Evolutionary conservation across 2,329 filamentous ascomycete species (phyloP).

Genomic region (Hypoxylon sp.): DNA sequence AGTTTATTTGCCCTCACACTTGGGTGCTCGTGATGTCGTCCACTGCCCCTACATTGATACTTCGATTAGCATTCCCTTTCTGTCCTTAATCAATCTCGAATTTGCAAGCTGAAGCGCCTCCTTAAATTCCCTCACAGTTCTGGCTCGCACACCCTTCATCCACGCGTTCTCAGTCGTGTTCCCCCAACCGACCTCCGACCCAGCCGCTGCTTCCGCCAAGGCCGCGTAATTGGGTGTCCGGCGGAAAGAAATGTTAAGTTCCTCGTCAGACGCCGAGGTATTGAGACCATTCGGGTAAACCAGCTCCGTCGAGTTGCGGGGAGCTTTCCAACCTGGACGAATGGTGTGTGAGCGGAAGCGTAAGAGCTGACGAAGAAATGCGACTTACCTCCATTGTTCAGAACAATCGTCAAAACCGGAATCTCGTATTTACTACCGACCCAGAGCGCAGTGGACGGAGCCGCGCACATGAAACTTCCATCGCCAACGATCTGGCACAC

Average conservation of each 20-base stretch:
- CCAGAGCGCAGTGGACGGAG: constrained; percentile 66
- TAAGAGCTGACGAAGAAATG: background rate
- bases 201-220: constrained; percentile 49
- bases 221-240: constrained; percentile 49
- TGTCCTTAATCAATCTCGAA: constrained; percentile 33
- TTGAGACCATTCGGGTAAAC: constrained; percentile 48
- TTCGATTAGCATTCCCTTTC: constrained; percentile 48
- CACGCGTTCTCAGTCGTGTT: constrained; percentile 28
- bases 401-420: constrained; percentile 63
- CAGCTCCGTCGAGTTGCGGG: constrained; percentile 46
- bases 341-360: background rate
- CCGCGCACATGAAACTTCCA: constrained; percentile 64
- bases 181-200: constrained; percentile 41
- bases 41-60: constrained; percentile 40
- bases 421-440: constrained; percentile 63
- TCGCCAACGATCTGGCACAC: constrained; percentile 67
- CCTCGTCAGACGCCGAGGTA: constrained; percentile 45
- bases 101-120: constrained; percentile 36
- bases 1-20: too few species aligned
- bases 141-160: constrained; percentile 46
- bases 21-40: background rate
- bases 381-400: constrained; percentile 66
- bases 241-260: constrained; percentile 49
- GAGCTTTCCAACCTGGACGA: constrained; percentile 49
- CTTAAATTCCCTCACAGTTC: constrained; percentile 41